Conservation (phyloP, 208 protist species). For the Leptomonas pyrrhocoris region DNA sequence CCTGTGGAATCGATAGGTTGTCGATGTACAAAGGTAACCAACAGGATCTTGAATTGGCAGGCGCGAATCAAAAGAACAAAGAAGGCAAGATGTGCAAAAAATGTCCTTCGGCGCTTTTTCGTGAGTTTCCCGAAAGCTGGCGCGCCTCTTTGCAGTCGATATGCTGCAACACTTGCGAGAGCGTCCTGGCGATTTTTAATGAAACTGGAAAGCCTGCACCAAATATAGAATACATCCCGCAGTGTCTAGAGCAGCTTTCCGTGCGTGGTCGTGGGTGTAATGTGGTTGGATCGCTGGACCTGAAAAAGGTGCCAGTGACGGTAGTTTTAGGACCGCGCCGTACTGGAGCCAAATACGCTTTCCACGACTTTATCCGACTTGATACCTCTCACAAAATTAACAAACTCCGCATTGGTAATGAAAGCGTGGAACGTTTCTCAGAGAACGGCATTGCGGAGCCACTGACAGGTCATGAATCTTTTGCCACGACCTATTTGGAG, state of each 20-base stretch:
- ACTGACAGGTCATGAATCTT: slow-evolving; percentile 46
- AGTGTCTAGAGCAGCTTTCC: slow-evolving; percentile 68
- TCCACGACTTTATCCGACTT: slow-evolving; percentile 58
- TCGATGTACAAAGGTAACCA: slow-evolving; percentile 36
- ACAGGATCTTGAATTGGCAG: slow-evolving; percentile 17
- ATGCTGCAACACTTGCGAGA: slow-evolving; percentile 80
- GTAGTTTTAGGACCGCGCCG: slow-evolving; percentile 76
- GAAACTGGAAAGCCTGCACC: slow-evolving; percentile 30
- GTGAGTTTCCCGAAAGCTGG: slow-evolving; percentile 5
- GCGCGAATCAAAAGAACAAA: slow-evolving; percentile 12
- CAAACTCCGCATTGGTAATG: slow-evolving; percentile 68
- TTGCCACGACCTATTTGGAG: slow-evolving; percentile 30
- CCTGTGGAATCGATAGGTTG: slow-evolving; percentile 31
- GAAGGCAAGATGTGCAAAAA: slow-evolving; percentile 34
- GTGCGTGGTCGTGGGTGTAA: slow-evolving; percentile 67
- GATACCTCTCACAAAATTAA: slow-evolving; percentile 69
- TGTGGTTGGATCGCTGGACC: slow-evolving; percentile 61
- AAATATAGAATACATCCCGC: slow-evolving; percentile 43
- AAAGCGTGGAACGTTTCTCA: slow-evolving; percentile 65
- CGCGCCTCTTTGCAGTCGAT: neutral
- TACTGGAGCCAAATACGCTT: slow-evolving; percentile 27
- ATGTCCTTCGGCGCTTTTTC: slow-evolving; percentile 39
- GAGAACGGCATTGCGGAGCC: slow-evolving; percentile 42
- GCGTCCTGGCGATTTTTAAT: slow-evolving; percentile 45
- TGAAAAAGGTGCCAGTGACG: slow-evolving; percentile 84